Percentiles rank a stretch among this genome's conserved stretches.
Evolutionary conservation across 1,284 basidiomycete genomes (phyloP).

Genomic region (Trichosporon asahii): DNA sequence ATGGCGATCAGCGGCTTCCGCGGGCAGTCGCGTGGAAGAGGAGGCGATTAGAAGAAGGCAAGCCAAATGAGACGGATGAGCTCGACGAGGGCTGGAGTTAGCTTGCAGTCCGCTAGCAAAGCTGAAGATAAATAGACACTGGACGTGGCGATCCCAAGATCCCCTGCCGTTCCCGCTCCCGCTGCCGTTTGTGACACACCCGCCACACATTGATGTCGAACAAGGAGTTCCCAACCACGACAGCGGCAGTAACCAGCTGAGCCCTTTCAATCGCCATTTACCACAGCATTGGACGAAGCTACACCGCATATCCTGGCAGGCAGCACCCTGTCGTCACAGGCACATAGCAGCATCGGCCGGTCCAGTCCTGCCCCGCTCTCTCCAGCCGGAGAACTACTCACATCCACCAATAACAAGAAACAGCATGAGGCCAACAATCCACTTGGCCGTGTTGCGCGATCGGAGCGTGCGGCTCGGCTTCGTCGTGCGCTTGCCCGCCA

Average conservation of each 20-base stretch:
- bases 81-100: constrained; percentile 40
- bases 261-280: too few species aligned
- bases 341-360: too few species aligned
- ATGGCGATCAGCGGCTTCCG: background rate
- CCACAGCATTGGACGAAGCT: too few species aligned
- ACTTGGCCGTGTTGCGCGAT: constrained; percentile 34
- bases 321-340: too few species aligned
- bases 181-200: background rate
- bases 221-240: too few species aligned
- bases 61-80: constrained; percentile 40
- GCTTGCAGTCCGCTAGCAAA: background rate
- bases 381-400: constrained; percentile 29
- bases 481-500: constrained; percentile 43
- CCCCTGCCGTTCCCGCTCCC: background rate
- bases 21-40: too few species aligned
- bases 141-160: background rate
- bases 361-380: too few species aligned
- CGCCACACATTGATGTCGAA: too few species aligned
- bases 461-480: constrained; percentile 36
- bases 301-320: too few species aligned
- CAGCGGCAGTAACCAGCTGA: too few species aligned
- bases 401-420: constrained; percentile 46
- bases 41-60: constrained; percentile 24
- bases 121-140: too few species aligned
- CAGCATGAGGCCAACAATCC: constrained; percentile 44